phyloP scores from a whole-genome alignment of 768 basidiomycete genomes.

The Zangia roseola region DNA sequence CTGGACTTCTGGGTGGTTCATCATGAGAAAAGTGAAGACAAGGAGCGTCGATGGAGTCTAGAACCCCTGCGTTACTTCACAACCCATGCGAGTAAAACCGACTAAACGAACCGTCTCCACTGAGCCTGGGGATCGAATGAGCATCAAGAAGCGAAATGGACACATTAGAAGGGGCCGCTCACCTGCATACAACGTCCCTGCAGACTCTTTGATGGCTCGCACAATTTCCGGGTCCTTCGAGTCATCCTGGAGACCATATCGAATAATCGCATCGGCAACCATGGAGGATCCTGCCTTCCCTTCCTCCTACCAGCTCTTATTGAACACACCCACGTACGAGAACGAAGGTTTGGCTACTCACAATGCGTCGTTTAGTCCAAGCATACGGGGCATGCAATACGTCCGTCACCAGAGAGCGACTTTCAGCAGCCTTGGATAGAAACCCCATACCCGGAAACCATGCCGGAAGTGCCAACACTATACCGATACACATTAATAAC shows the following conservation, averaged over 20 bases:
- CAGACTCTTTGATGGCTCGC: constrained; percentile 17
- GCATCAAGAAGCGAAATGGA: not conserved
- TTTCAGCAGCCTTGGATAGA: constrained; percentile 14
- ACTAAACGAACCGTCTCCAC: constrained; percentile 31
- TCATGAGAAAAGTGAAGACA: constrained; percentile 31
- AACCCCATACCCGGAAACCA: constrained; percentile 31
- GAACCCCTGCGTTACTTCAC: not conserved
- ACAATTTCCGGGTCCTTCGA: constrained; percentile 9
- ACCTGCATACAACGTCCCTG: constrained; percentile 21
- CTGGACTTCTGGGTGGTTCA: constrained; percentile 28
- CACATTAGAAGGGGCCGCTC: not conserved
- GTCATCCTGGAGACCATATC: constrained; percentile 4
- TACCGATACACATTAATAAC: not conserved
- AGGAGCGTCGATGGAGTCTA: constrained; percentile 27
- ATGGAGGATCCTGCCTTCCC: constrained; percentile 12
- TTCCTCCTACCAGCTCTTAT: constrained; percentile 1
- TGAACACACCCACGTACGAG: not conserved
- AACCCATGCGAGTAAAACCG: not conserved
- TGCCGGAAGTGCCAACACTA: constrained; percentile 16
- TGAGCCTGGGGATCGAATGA: constrained; percentile 19
- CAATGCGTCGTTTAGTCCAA: constrained; percentile 9
- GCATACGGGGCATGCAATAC: constrained; percentile 9
- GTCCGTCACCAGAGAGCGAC: constrained; percentile 1
- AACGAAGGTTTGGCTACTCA: not conserved
- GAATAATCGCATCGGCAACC: constrained; percentile 15